phyloP scores from a whole-genome alignment of 1,284 basidiomycete species.

The Bondarzewia mesenterica region DNA sequence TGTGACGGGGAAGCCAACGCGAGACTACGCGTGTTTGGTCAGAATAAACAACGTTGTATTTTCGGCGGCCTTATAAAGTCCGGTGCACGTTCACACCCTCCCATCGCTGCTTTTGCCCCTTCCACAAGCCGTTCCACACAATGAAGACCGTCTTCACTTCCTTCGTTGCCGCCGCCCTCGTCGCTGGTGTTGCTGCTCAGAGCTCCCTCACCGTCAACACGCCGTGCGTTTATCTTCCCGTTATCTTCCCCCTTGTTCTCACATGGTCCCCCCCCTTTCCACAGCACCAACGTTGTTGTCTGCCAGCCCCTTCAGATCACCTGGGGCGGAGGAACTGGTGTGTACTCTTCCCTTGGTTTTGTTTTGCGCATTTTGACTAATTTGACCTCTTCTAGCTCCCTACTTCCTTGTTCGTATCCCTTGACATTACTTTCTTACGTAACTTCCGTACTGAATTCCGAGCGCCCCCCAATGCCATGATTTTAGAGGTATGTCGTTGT shows the following conservation, averaged over 20 bases:
- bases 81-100: background rate
- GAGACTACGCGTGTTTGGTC: background rate
- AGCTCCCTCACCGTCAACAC: slow-evolving; percentile 42
- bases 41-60: slow-evolving; percentile 4
- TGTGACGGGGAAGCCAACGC: background rate
- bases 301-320: slow-evolving; percentile 43
- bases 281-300: slow-evolving; percentile 32
- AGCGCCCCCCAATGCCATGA: background rate
- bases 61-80: slow-evolving; percentile 2
- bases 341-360: slow-evolving; percentile 16
- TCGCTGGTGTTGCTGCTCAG: slow-evolving; percentile 35
- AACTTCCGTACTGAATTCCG: background rate
- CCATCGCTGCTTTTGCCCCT: slow-evolving; percentile 5
- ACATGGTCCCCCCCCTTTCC: too few species aligned
- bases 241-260: slow-evolving; percentile 8
- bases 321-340: slow-evolving; percentile 45
- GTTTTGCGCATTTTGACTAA: background rate
- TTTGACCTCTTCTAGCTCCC: slow-evolving; percentile 7
- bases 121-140: background rate
- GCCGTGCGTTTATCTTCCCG: slow-evolving; percentile 36
- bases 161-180: slow-evolving; percentile 29
- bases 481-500: slow-evolving; percentile 7
- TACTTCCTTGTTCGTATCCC: slow-evolving; percentile 11
- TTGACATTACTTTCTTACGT: background rate
- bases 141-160: slow-evolving; percentile 37